Evolutionary conservation across 2,329 filamentous ascomycete genomes (phyloP).

Genomic region (Herpotrichia juniperi): DNA sequence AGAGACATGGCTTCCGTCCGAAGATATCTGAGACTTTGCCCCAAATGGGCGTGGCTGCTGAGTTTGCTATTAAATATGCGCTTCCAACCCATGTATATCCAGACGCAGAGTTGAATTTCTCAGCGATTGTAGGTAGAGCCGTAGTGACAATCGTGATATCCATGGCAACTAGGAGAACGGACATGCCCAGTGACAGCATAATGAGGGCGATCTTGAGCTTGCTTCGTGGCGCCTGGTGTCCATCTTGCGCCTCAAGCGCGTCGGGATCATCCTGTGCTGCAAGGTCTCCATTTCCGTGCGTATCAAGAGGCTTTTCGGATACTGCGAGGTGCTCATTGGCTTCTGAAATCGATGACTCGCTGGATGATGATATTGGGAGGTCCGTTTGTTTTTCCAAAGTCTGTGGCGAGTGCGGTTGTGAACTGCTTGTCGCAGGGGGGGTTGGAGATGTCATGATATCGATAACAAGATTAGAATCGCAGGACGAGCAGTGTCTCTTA

Average conservation of each 20-base stretch:
- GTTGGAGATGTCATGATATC: conserved; percentile 1
- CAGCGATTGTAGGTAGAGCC: conserved; percentile 64
- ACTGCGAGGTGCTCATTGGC: conserved; percentile 11
- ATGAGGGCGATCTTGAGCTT: conserved; percentile 54
- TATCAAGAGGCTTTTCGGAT: neutral
- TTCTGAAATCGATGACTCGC: conserved; percentile 17
- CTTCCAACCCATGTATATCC: conserved; percentile 62
- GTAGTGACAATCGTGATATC: conserved; percentile 70
- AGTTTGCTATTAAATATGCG: conserved; percentile 57
- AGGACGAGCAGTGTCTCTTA: neutral
- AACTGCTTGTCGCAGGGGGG: neutral
- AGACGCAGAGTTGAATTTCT: conserved; percentile 56
- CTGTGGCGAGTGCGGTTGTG: neutral
- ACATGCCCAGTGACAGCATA: conserved; percentile 58
- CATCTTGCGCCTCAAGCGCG: conserved; percentile 22
- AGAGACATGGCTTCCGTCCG: conserved; percentile 67
- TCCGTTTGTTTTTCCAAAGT: conserved; percentile 16
- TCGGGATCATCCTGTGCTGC: conserved; percentile 11
- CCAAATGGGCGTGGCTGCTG: conserved; percentile 62
- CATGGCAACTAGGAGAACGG: conserved; percentile 64
- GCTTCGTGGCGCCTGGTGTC: conserved; percentile 39
- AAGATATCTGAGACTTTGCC: conserved; percentile 70
- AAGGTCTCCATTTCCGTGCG: neutral
- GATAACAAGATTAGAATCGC: neutral
- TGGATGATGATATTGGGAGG: conserved; percentile 20